These are phyloP conservation scores for Aspergillus pseudoterreus DNA, from an alignment of 2,329 filamentous ascomycete species.

Conservation along the genomic window DNA sequence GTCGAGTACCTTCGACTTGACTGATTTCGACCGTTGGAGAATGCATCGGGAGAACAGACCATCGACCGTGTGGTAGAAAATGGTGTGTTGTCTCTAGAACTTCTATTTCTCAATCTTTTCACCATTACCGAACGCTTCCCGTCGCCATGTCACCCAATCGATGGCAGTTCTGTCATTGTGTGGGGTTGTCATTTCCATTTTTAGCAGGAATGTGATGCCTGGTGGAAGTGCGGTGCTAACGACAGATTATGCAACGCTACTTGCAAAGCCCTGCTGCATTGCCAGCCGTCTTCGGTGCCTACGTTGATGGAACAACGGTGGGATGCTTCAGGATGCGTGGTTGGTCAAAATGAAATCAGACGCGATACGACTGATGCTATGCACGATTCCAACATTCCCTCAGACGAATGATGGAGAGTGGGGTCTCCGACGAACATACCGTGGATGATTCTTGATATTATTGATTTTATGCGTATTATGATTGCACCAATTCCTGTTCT, in stretches of 20 bases:
- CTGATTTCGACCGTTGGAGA: conserved; percentile 11
- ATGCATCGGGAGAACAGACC: conserved; percentile 9
- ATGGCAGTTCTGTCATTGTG: not conserved
- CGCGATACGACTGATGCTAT: conserved; percentile 10
- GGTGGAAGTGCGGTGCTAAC: conserved; percentile 4
- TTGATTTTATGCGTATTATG: conserved; percentile 8
- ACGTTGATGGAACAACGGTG: conserved; percentile 8
- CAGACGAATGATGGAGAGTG: conserved; percentile 11
- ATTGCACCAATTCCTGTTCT: conserved; percentile 2
- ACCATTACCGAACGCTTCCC: conserved; percentile 10
- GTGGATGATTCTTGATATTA: conserved; percentile 8
- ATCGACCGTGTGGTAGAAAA: conserved; percentile 12
- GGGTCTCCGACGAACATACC: conserved; percentile 11
- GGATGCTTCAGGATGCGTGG: conserved; percentile 4
- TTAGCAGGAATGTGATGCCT: conserved; percentile 6
- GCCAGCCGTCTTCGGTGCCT: conserved; percentile 6
- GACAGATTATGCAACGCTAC: not conserved
- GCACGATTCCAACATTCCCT: conserved; percentile 9
- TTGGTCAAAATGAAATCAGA: conserved; percentile 7
- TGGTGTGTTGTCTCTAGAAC: conserved; percentile 5
- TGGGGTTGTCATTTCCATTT: not conserved
- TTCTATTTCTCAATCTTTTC: conserved; percentile 9
- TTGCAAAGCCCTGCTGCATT: not conserved
- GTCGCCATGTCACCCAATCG: conserved; percentile 6
- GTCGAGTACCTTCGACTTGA: conserved; percentile 11